Percentiles rank a stretch among this genome's conserved stretches.
Evolutionary conservation across 2,329 filamentous ascomycete species (phyloP).

Genomic region (Ustulina deusta): DNA sequence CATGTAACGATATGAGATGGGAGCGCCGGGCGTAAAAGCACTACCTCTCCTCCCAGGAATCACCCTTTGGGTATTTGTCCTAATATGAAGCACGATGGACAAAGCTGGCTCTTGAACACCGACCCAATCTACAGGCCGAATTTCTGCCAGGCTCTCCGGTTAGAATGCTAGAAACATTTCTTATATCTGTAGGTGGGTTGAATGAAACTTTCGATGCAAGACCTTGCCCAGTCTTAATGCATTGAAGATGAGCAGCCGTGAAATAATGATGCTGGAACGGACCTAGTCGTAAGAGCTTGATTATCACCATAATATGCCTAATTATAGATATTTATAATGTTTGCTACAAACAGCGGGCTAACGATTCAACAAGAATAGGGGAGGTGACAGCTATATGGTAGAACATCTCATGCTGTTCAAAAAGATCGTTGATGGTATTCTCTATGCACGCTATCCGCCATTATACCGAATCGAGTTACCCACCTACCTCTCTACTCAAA

Average conservation of each 20-base stretch:
- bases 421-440: neutral
- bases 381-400: neutral
- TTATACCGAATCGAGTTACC: neutral
- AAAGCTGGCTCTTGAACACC: conserved; percentile 6
- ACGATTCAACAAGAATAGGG: neutral
- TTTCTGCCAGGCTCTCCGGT: neutral
- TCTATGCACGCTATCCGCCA: neutral
- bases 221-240: neutral
- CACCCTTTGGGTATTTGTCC: neutral
- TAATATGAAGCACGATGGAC: conserved; percentile 9
- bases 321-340: neutral
- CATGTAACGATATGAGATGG: conserved; percentile 29
- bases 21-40: conserved; percentile 11
- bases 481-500: conserved; percentile 43
- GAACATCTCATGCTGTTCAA: neutral
- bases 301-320: neutral
- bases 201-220: neutral
- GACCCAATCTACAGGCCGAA: neutral
- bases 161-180: neutral
- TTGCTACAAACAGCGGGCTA: neutral
- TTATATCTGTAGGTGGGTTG: neutral
- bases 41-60: neutral
- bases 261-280: neutral
- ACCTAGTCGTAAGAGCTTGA: neutral
- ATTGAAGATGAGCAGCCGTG: neutral